Evolutionary conservation across 108 stramenopile genomes (phyloP), one percentile per base, ranked within the genome.

Genomic region (Nannochloropsis salina): DNA sequence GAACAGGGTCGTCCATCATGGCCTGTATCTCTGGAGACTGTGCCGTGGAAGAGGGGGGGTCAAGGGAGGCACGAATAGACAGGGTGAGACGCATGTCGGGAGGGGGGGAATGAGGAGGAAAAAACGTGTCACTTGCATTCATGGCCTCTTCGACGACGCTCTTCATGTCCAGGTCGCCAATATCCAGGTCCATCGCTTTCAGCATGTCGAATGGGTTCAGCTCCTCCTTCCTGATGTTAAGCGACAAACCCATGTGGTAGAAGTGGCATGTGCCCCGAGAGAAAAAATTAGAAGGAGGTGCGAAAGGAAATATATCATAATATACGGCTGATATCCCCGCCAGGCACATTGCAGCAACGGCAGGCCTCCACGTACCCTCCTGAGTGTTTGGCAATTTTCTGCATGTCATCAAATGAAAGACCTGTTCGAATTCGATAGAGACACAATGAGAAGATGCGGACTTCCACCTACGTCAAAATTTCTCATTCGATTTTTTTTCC

Each of bases 321-420:
- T 31, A 31, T 31, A 31, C 31, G 31, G 31, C 31, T 31, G 31
- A 31, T 31, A 31, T 31, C 31, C 31, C 31, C 31, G 31, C 31
- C 31, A 31, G 31, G 31, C 31, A 31, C 31, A 31, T 31, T 31
- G 31, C 31, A 31, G 31, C 31, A 31, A 31, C 31, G 31, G 31
- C 31, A 31, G 31, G 15, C 47, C 12, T 51, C 12, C 15, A 51
- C 47, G 47, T 51, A 51, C 47, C 47, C 47, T 10, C 47, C 47
- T 0, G 47, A 51, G 47, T 51, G 47, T 15, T 51, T 51, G 47
- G 47, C 47, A 51, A 51, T 51, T 15, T 51, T 51, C 47, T 51
- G 47, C 47, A 51, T 51, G 47, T 51, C 47, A 51, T 51, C 47
- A 51, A 51, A 51, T 10, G 47, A 51, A 51, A 51, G 47, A 51